Base-by-base conservation (phyloP, 1,284 basidiomycete species). In the Schizophyllum commune region DNA sequence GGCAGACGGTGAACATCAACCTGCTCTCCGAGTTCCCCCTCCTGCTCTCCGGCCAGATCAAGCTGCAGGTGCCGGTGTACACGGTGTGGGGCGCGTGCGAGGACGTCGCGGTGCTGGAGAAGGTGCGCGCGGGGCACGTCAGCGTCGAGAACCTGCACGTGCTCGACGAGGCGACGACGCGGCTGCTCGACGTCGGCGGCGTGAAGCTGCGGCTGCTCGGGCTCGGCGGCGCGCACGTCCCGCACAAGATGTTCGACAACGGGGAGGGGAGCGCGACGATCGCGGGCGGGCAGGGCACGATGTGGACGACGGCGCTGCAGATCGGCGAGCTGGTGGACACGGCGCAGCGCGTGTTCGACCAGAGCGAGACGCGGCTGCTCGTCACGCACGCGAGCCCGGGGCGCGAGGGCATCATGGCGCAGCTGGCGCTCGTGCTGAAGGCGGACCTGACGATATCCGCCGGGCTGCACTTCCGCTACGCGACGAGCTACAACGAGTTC, bases 81-180 rank as follows among this genome's bases (percentile, higher is more conserved):
- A 96, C 96, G 58, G 93, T 98, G 55, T 97, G 93, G 88, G 97
- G 97, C 34, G 92, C 97, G 22, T 98, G 97, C 71, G 97, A 99
- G 76, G 97, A 99, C 71, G 94, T 99, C 47, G 72, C 86, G 58
- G 85, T 99, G 52, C 80, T 99, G 62, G 95, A 98, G 79, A 94
- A 94, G 74, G 91, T 98, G 76, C 88, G 96, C 67, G 81, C 88
- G 9, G 89, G 88, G 56, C 81, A 88, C 61, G 94, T 94, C 74
- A 77, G 83, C 65, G 85, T 98, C 65, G 85, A 90, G 63, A 98
- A 96, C 73, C 83, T 97, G 64, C 88, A 92, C 69, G 82, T 99
- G 63, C 77, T 99, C 55, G 96, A 98, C 71, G 97, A 99, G 75
- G 94, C 94, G 19, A 93, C 93, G 13, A 94, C 94, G 33, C 88